These are phyloP conservation scores for Paradendryphiella salina DNA, from an alignment of 2,329 filamentous ascomycete species.

Conservation along the genomic window DNA sequence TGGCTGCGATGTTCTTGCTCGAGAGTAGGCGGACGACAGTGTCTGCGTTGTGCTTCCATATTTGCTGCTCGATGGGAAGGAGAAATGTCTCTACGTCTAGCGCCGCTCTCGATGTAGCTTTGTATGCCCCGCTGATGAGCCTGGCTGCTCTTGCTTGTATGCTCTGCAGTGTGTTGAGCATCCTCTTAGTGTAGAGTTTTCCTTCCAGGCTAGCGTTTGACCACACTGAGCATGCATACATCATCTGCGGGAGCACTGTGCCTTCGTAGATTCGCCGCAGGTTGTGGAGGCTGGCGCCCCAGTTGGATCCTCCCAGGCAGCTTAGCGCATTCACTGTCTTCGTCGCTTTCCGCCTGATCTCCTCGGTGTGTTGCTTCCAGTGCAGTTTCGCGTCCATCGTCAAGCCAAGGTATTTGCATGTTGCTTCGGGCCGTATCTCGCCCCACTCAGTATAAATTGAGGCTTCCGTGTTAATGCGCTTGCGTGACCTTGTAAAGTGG, in stretches of 20 bases:
- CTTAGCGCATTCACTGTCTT: conserved; percentile 18
- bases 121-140: conserved; percentile 28
- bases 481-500: conserved; percentile 28
- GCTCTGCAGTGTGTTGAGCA: conserved; percentile 15
- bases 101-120: conserved; percentile 24
- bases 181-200: conserved; percentile 19
- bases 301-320: conserved; percentile 18
- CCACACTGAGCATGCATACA: conserved; percentile 38
- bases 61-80: conserved; percentile 20
- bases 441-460: conserved; percentile 23
- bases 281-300: conserved; percentile 19
- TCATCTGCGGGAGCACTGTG: conserved; percentile 35
- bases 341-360: conserved; percentile 16
- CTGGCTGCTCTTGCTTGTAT: conserved; percentile 27
- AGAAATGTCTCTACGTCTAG: conserved; percentile 15
- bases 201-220: conserved; percentile 18
- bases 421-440: conserved; percentile 14
- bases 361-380: conserved; percentile 16
- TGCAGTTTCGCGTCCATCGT: conserved; percentile 22
- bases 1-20: conserved; percentile 10
- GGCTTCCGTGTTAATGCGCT: conserved; percentile 13
- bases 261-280: conserved; percentile 33
- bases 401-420: conserved; percentile 23
- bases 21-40: conserved; percentile 15
- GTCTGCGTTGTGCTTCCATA: conserved; percentile 22